Percentiles rank a stretch among this genome's conserved stretches.
These are phyloP conservation scores for Pyrenochaeta sp. DNA, from an alignment of 2,329 filamentous ascomycete species.

Conservation along the genomic window DNA sequence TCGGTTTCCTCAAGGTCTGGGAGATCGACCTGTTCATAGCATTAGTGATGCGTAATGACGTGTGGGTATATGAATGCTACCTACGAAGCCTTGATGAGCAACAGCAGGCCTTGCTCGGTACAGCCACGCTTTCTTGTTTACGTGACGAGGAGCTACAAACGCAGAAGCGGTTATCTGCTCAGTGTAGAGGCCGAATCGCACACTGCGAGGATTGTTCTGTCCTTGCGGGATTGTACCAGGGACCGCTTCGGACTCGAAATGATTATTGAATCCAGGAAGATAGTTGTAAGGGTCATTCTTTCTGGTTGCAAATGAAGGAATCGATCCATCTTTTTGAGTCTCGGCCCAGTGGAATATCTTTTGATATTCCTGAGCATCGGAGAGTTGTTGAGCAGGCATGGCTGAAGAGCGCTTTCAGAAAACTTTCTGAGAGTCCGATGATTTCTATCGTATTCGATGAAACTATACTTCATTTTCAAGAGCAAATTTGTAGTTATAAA, in stretches of 20 bases:
- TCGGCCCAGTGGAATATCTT: conserved; percentile 62
- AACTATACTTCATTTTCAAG: no score
- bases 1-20: conserved; percentile 47
- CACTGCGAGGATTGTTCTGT: conserved; percentile 51
- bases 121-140: conserved; percentile 46
- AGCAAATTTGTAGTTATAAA: no score
- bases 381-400: conserved; percentile 34
- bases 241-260: conserved; percentile 57
- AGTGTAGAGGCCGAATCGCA: conserved; percentile 47
- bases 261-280: conserved; percentile 64
- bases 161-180: conserved; percentile 48
- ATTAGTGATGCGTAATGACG: not conserved
- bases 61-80: conserved; percentile 9
- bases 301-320: conserved; percentile 62
- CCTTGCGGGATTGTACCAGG: conserved; percentile 55
- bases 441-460: no score
- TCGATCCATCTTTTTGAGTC: conserved; percentile 64
- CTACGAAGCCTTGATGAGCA: conserved; percentile 49
- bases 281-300: conserved; percentile 66
- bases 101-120: conserved; percentile 48
- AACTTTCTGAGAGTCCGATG: no score
- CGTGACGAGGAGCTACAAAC: conserved; percentile 44
- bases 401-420: no score
- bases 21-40: conserved; percentile 43
- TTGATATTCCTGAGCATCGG: conserved; percentile 49